A percentile compares a stretch with the other conserved stretches of the same genome.
Conservation (phyloP, 2,329 filamentous ascomycete genomes). For the Cryphonectria carpinicola region DNA sequence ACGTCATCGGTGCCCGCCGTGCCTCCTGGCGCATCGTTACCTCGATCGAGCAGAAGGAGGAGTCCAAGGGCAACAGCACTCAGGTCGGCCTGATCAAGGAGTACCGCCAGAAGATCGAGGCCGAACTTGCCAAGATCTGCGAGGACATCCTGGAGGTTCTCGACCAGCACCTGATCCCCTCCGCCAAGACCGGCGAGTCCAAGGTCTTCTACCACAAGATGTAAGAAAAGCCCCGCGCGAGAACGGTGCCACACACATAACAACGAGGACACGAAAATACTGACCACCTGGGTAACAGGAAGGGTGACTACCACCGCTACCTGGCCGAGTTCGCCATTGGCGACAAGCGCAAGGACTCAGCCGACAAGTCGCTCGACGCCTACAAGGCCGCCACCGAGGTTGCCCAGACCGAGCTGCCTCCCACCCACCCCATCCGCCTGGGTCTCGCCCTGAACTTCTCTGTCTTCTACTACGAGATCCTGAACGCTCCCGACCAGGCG, state of each 20-base stretch:
- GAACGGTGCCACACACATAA: background rate
- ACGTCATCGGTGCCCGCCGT: slow-evolving; percentile 95
- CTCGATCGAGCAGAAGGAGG: slow-evolving; percentile 99
- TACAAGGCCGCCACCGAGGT: slow-evolving; percentile 95
- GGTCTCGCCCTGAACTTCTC: slow-evolving; percentile 95
- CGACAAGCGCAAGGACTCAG: slow-evolving; percentile 92
- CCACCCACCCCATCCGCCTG: slow-evolving; percentile 91
- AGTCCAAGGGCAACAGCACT: slow-evolving; percentile 94
- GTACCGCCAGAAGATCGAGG: slow-evolving; percentile 98
- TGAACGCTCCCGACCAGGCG: slow-evolving; percentile 97
- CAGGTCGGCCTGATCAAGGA: slow-evolving; percentile 94
- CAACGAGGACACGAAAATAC: slow-evolving; percentile 22
- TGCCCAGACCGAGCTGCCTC: slow-evolving; percentile 84
- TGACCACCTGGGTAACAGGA: slow-evolving; percentile 62
- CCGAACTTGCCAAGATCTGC: slow-evolving; percentile 95
- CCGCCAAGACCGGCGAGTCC: slow-evolving; percentile 92
- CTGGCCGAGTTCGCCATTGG: slow-evolving; percentile 95
- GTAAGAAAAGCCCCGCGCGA: slow-evolving; percentile 50
- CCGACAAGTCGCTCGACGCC: slow-evolving; percentile 92
- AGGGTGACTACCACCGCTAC: slow-evolving; percentile 99
- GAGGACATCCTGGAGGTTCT: slow-evolving; percentile 95
- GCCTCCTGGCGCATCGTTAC: slow-evolving; percentile 98
- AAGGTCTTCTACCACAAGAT: slow-evolving; percentile 99
- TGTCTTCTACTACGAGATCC: slow-evolving; percentile 99
- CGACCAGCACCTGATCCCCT: slow-evolving; percentile 91